Base-by-base conservation (phyloP, 2,329 filamentous ascomycete genomes). In the Dichotomopilus funicola region DNA sequence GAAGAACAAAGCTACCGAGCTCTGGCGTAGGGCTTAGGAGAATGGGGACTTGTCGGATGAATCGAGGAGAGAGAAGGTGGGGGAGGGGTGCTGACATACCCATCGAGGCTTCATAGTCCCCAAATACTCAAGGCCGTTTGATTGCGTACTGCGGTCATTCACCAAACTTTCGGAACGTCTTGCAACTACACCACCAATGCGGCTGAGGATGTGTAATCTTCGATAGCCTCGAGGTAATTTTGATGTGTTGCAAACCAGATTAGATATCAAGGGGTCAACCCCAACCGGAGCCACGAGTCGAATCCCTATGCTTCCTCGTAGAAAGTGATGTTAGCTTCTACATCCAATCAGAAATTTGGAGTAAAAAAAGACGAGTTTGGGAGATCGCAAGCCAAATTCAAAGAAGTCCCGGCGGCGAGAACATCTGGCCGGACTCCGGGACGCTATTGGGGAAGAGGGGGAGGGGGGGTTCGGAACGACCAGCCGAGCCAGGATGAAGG, bases 91-190 rank as follows among this genome's bases (percentile, higher is more conserved):
- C 19, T 27, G 46, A 58, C 62, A 44, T 63, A 64, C 62, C 56
- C 53, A 55, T 60, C 58, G 56, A 52, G 49, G 52, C 56, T 40
- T 59, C 56, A 62, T 62, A 62, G 51, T 61, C 51, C 56, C 56
- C 60, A 59, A 58, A 53, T 53, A 40, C 38, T 52, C 41, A 53
- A 53, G 41, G 35, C 49, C 38, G 33, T 35, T 41, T 27, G 42
- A 33, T 37, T n/a, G 53, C 47, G 19, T 27, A 27, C 19, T 27
- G 19, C 19, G 19, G 19, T 27, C 19, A 27, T 27, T 27, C 19
- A 27, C 19, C 37, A 11, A 35, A 35, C 4, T 48, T 13, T 11
- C 40, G 40, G 33, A 34, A n/a, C 38, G 40, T 53, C 19, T 27
- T 49, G 49, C 41, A 34, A 42, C 51, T 48, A 41, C 52, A 44